Base-by-base conservation (phyloP, 2,329 filamentous ascomycete species). In the Ophiognomonia clavigignenti-juglandacearum region DNA sequence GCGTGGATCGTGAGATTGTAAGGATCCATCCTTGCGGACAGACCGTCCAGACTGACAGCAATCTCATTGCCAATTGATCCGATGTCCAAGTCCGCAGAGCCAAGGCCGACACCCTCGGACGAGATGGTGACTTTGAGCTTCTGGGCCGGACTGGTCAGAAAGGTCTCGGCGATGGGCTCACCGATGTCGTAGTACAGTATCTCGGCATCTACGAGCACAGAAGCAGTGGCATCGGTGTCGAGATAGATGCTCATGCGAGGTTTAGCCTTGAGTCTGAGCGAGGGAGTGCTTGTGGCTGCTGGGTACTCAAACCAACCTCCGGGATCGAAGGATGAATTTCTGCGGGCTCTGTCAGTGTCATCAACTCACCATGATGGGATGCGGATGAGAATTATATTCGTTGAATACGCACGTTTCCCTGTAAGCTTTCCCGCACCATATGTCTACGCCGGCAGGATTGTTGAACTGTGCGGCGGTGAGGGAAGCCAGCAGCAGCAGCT, bases 211-310 rank as follows among this genome's bases (percentile, higher is more conserved):
- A 75, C 57, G 22, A 75, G 64, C 27, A 75, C 64, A 18, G 63
- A 59, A 4, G 59, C 70, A 1, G 45, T 48, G 4, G 52, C 48
- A 47, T 73, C 71, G 29, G 58, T 64, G 16, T 68, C 62, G 9
- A 70, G 62, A 57, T 76, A 78, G 6, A 75, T 66, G 40, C 59
- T 71, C 58, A 74, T 69, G 6, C 69, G 68, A 13, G 74, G 69
- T 38, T 65, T 63, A n/a, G 75, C 50, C n/a, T 61, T 61, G 3
- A 75, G 51, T 52, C 71, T 61, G 13, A 77, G 59, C 34, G 72
- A 53, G 4, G 64, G 63, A n/a, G 54, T 55, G 4, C 57, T 39
- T 18, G 67, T 67, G 19, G 48, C 52, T 7, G 50, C 29, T 10
- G 74, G 73, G 26, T 65, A 61, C 7, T 64, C 53, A 6, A 77